Evolutionary conservation across 2,329 filamentous ascomycete species (phyloP).

Genomic region (Aspergillus novofumigatus): DNA sequence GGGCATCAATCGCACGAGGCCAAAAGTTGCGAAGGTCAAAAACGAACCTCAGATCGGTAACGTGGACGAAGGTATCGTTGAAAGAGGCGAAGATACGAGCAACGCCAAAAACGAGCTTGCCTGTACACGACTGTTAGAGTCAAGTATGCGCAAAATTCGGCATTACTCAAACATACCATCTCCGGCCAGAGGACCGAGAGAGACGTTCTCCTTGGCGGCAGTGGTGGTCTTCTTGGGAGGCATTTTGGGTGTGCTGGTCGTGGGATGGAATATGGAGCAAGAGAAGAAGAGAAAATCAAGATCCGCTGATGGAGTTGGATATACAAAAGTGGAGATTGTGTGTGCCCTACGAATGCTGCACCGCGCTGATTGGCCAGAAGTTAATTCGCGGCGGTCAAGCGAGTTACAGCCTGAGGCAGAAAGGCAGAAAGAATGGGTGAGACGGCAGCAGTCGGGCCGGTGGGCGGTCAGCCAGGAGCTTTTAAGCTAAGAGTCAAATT

Average conservation of each 20-base stretch:
- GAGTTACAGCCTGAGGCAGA: constrained; percentile 20
- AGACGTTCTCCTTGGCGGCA: constrained; percentile 91
- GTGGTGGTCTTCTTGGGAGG: constrained; percentile 81
- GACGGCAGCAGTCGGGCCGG: constrained; percentile 25
- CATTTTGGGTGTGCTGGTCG: constrained; percentile 62
- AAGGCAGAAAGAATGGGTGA: neutral
- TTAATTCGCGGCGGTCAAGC: constrained; percentile 21
- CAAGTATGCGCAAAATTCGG: neutral
- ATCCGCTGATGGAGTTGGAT: constrained; percentile 15
- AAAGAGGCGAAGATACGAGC: constrained; percentile 96
- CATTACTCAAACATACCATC: constrained; percentile 63
- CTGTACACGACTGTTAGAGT: constrained; percentile 44
- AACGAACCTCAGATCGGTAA: constrained; percentile 92
- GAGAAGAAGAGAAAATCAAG: constrained; percentile 24
- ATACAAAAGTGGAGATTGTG: constrained; percentile 27
- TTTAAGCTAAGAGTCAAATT: constrained; percentile 25
- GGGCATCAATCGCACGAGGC: neutral
- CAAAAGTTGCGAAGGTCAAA: neutral
- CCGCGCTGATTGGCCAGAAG: constrained; percentile 26
- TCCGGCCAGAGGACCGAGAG: constrained; percentile 91
- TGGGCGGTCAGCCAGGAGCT: constrained; percentile 20
- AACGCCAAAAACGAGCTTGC: constrained; percentile 96
- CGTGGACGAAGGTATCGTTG: constrained; percentile 94
- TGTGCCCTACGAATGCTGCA: constrained; percentile 34
- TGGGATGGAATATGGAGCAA: constrained; percentile 40